Percentiles rank a stretch among this genome's conserved stretches.
Evolutionary conservation across 257 asterid species (phyloP).

Genomic region (Ballota nigra): DNA sequence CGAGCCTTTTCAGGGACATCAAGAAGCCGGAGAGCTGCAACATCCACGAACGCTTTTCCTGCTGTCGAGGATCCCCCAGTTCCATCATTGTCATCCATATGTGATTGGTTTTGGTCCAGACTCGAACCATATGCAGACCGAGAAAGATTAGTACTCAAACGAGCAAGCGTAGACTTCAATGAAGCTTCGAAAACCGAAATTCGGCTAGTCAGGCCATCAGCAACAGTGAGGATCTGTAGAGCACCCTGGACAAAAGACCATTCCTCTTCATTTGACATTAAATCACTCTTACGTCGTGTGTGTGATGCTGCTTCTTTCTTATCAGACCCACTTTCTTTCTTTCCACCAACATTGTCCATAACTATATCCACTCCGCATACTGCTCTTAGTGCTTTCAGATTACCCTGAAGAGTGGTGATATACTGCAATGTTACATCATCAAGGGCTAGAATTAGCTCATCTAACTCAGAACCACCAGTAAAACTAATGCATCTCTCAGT

Average conservation of each 20-base stretch:
- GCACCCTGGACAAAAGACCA: slow-evolving; percentile 99
- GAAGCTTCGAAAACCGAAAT: slow-evolving; percentile 97
- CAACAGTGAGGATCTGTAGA: slow-evolving; percentile 88
- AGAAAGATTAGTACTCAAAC: slow-evolving; percentile 86
- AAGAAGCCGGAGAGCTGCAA: slow-evolving; percentile 84
- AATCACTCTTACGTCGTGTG: slow-evolving; percentile 68
- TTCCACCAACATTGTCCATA: slow-evolving; percentile 47
- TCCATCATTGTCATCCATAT: slow-evolving; percentile 52
- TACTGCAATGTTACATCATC: slow-evolving; percentile 86
- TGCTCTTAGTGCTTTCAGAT: slow-evolving; percentile 75
- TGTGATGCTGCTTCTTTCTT: slow-evolving; percentile 65
- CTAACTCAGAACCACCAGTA: slow-evolving; percentile 96
- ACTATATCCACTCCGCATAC: slow-evolving; percentile 79
- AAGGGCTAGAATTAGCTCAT: slow-evolving; percentile 80
- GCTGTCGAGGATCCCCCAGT: slow-evolving; percentile 64
- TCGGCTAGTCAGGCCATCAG: slow-evolving; percentile 87
- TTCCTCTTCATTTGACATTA: slow-evolving; percentile 84
- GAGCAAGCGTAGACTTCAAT: slow-evolving; percentile 84
- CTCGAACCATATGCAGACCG: slow-evolving; percentile 59
- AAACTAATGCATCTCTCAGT: slow-evolving; percentile 92
- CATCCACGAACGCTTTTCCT: slow-evolving; percentile 86
- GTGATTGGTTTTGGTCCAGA: slow-evolving; percentile 58
- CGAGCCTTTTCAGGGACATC: slow-evolving; percentile 89
- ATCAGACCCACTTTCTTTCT: slow-evolving; percentile 77
- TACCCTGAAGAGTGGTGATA: slow-evolving; percentile 85